Percentiles rank a stretch among this genome's conserved stretches.
phyloP scores from a whole-genome alignment of 164 flowering plant genomes.

The Dillenia turbinata region DNA sequence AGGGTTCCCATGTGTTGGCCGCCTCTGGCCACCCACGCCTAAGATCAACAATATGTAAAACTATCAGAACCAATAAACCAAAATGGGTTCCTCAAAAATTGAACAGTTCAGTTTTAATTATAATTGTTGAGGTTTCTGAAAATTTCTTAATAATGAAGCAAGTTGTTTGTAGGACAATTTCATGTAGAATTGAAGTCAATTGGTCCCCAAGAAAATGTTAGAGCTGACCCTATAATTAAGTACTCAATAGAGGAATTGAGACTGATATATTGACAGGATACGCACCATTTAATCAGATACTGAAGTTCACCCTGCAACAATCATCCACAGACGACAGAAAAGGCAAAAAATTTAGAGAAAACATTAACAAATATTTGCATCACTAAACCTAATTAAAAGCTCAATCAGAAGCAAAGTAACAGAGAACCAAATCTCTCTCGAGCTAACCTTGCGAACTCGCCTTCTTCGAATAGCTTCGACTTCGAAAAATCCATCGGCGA shows the following conservation, averaged over 20 bases:
- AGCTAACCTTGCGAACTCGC: conserved; percentile 69
- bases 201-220: no score
- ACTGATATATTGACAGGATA: background rate
- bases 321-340: conserved; percentile 1
- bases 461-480: conserved; percentile 77
- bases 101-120: no score
- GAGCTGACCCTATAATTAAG: no score
- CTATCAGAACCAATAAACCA: conserved; percentile 1
- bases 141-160: no score
- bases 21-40: conserved; percentile 99
- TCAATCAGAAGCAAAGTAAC: background rate
- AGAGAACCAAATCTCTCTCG: background rate
- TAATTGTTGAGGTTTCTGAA: no score
- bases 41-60: conserved; percentile 1
- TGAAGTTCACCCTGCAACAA: conserved; percentile 54
- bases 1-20: conserved; percentile 97
- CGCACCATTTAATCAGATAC: conserved; percentile 87
- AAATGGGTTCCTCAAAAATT: background rate
- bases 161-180: no score
- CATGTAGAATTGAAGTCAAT: no score
- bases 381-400: background rate
- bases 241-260: background rate
- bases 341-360: background rate
- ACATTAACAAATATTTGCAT: background rate
- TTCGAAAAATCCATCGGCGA: conserved; percentile 87